phyloP scores from a whole-genome alignment of 2,329 filamentous ascomycete genomes.

The Alternaria triticimaculans region DNA sequence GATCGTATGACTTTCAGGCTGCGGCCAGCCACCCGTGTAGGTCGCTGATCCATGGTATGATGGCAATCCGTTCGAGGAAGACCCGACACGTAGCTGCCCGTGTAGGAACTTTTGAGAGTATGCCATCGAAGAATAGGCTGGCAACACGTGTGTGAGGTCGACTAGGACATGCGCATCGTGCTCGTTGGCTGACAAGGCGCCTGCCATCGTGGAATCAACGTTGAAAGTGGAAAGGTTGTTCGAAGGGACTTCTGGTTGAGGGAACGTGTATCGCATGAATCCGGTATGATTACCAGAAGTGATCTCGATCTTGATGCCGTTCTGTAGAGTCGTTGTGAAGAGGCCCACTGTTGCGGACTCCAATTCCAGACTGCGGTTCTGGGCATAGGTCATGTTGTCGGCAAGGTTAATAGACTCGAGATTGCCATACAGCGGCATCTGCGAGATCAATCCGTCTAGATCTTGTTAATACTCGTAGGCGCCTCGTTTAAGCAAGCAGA shows the following conservation, averaged over 20 bases:
- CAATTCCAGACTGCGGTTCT: constrained; percentile 23
- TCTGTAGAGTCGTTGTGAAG: constrained; percentile 34
- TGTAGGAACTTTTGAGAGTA: constrained; percentile 5
- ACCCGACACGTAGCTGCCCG: constrained; percentile 1
- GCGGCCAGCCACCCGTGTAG: constrained; percentile 7
- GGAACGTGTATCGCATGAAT: constrained; percentile 35
- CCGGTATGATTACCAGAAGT: constrained; percentile 28
- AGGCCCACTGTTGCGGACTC: constrained; percentile 32
- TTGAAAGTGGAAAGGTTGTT: not conserved
- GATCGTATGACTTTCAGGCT: constrained; percentile 4
- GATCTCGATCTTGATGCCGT: constrained; percentile 34
- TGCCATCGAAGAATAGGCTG: constrained; percentile 30
- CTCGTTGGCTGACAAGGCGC: not conserved
- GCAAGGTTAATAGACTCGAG: constrained; percentile 45
- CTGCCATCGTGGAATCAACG: not conserved
- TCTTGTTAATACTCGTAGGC: not conserved
- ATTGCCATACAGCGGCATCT: constrained; percentile 40
- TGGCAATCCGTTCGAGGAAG: not conserved
- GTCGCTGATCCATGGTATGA: constrained; percentile 7
- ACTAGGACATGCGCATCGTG: constrained; percentile 47
- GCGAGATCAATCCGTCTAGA: constrained; percentile 34
- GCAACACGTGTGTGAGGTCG: constrained; percentile 54
- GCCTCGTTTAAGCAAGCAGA: not conserved
- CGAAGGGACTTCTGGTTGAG: constrained; percentile 5
- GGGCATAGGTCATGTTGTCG: constrained; percentile 42